A percentile compares a stretch with the other conserved stretches of the same genome.
Conservation (phyloP, 805 yeast species). For the Dipodascus geniculatus region DNA sequence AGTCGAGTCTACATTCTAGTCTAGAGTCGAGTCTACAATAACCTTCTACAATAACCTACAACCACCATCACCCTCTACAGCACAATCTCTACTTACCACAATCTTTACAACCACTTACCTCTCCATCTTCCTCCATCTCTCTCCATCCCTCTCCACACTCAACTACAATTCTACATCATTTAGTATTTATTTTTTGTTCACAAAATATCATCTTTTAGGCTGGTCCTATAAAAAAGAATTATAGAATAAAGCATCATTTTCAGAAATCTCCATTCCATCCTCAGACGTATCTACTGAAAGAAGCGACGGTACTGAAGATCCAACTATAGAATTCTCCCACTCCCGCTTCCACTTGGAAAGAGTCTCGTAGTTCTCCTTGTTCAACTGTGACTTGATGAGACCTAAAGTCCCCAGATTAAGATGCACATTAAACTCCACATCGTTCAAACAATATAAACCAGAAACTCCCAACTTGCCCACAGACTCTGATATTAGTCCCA, state of each 20-base stretch:
- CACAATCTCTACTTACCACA: no score
- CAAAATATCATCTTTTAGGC: background rate
- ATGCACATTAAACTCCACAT: background rate
- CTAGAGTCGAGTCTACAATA: no score
- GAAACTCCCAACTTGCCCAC: background rate
- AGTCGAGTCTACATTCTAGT: no score
- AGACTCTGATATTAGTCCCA: conserved; percentile 14
- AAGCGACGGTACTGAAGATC: background rate
- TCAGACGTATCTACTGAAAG: background rate
- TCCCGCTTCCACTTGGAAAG: background rate
- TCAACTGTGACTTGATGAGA: background rate
- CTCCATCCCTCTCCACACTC: no score
- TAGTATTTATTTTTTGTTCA: background rate
- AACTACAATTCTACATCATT: background rate
- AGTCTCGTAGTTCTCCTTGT: background rate
- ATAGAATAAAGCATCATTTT: conserved; percentile 1
- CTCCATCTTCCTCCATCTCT: no score
- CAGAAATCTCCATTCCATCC: background rate
- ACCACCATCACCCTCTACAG: no score
- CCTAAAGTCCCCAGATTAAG: background rate
- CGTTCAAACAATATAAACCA: background rate
- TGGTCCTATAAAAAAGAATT: background rate
- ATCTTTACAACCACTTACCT: no score
- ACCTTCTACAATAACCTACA: no score
- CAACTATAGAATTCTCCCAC: background rate